Conservation (phyloP, 1,139 yeast species). For the Yamadazyma triangularis region DNA sequence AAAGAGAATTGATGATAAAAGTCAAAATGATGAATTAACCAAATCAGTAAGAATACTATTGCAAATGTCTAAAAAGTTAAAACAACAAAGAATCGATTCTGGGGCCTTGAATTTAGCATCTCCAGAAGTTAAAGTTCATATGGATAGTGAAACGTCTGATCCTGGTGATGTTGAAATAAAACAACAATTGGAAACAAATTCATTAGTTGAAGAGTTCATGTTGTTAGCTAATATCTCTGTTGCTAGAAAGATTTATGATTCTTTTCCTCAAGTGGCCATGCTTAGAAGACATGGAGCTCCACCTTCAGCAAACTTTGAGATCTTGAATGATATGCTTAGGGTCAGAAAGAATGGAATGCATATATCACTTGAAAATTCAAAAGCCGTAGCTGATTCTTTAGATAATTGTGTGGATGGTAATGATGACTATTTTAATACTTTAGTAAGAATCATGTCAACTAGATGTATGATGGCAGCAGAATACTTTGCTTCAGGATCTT, state of each 20-base stretch:
- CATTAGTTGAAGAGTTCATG: conserved; percentile 98
- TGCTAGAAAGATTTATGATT: conserved; percentile 85
- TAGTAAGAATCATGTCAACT: conserved; percentile 94
- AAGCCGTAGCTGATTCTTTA: conserved; percentile 88
- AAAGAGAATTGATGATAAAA: conserved; percentile 76
- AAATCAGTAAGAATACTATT: conserved; percentile 83
- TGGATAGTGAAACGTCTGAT: conserved; percentile 96
- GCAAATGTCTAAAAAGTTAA: conserved; percentile 72
- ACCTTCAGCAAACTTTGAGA: conserved; percentile 89
- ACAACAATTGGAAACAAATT: conserved; percentile 82
- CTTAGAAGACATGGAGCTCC: conserved; percentile 96
- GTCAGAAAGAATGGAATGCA: conserved; percentile 73
- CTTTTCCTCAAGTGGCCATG: conserved; percentile 98
- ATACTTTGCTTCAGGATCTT: conserved; percentile 91
- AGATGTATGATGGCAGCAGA: conserved; percentile 99
- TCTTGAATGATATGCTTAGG: conserved; percentile 80
- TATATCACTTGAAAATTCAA: conserved; percentile 79
- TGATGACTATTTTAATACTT: conserved; percentile 90
- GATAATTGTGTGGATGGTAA: conserved; percentile 79
- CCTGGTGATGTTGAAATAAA: conserved; percentile 96
- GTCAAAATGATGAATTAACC: conserved; percentile 78
- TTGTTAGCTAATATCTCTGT: conserved; percentile 94
- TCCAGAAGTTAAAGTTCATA: conserved; percentile 95
- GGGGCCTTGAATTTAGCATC: conserved; percentile 97
- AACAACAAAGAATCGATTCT: conserved; percentile 81